These are phyloP conservation scores for Saccharomycopsis sp. DNA, from an alignment of 805 yeast genomes.

Conservation along the genomic window DNA sequence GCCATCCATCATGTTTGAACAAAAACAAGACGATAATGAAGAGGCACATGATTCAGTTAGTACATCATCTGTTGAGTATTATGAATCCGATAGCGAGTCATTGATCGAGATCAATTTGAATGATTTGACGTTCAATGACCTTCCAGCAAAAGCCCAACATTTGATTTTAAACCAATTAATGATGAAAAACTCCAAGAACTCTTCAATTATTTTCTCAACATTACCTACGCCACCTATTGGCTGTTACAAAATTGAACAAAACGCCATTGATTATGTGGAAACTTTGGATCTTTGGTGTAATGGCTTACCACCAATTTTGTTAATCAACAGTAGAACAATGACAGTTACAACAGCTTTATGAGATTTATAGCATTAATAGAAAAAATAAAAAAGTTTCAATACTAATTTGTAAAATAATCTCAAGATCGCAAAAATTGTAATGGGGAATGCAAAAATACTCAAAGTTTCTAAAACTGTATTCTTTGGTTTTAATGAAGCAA, in stretches of 20 bases:
- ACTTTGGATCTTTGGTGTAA: slow-evolving; percentile 73
- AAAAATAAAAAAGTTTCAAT: too few relatives aligned
- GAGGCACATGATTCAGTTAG: too few relatives aligned
- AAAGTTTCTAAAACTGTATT: too few relatives aligned
- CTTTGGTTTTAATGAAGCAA: slow-evolving; percentile 10
- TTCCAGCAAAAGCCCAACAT: slow-evolving; percentile 91
- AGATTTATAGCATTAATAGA: too few relatives aligned
- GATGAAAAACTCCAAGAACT: slow-evolving; percentile 47
- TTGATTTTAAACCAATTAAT: slow-evolving; percentile 79
- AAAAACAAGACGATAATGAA: slow-evolving; percentile 20
- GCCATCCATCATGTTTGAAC: slow-evolving; percentile 51
- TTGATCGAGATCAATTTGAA: too few relatives aligned
- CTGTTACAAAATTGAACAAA: slow-evolving; percentile 59
- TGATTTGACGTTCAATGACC: slow-evolving; percentile 56
- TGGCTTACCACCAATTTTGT: slow-evolving; percentile 70
- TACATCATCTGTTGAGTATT: too few relatives aligned
- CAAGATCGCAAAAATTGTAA: too few relatives aligned
- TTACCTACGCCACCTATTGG: slow-evolving; percentile 83
- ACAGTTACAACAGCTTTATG: slow-evolving; percentile 91
- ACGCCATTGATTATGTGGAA: slow-evolving; percentile 63
- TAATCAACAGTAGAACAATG: slow-evolving; percentile 86
- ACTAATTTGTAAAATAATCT: neutral
- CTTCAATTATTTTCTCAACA: slow-evolving; percentile 79
- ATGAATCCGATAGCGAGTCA: too few relatives aligned
- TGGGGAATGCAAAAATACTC: too few relatives aligned